Conservation (phyloP, 805 yeast species). For the Saccharomyces paradoxus region DNA sequence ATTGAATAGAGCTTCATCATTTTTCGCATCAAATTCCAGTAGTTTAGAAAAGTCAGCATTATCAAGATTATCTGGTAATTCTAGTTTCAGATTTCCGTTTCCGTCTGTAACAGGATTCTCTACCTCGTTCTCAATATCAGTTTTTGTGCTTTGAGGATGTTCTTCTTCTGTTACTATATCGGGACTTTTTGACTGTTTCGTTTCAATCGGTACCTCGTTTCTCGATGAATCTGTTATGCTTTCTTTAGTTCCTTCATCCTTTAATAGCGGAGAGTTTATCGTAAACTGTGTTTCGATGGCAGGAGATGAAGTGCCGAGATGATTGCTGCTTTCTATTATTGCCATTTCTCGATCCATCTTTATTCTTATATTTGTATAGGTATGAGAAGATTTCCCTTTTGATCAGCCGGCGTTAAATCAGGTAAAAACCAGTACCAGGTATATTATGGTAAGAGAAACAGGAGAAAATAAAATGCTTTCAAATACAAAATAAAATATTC, state of each 20-base stretch:
- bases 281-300: neutral
- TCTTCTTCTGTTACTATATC: neutral
- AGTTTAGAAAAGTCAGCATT: slow-evolving; percentile 27
- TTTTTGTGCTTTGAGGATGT: neutral
- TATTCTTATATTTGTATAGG: neutral
- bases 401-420: neutral
- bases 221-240: neutral
- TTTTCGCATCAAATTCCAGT: slow-evolving; percentile 26
- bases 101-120: slow-evolving; percentile 1
- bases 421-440: neutral
- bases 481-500: neutral
- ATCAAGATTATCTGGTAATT: slow-evolving; percentile 20
- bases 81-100: slow-evolving; percentile 15
- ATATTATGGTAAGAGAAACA: neutral
- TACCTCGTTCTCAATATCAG: neutral
- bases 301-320: neutral
- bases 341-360: neutral
- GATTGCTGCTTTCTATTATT: neutral
- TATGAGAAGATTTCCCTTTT: neutral
- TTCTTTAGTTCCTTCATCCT: neutral
- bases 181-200: neutral
- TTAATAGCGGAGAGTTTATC: neutral
- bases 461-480: neutral
- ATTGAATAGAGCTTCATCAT: slow-evolving; percentile 24
- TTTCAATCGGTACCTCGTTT: neutral